Base-by-base conservation (phyloP, 805 yeast genomes). In the Ogataea paraovalis region DNA sequence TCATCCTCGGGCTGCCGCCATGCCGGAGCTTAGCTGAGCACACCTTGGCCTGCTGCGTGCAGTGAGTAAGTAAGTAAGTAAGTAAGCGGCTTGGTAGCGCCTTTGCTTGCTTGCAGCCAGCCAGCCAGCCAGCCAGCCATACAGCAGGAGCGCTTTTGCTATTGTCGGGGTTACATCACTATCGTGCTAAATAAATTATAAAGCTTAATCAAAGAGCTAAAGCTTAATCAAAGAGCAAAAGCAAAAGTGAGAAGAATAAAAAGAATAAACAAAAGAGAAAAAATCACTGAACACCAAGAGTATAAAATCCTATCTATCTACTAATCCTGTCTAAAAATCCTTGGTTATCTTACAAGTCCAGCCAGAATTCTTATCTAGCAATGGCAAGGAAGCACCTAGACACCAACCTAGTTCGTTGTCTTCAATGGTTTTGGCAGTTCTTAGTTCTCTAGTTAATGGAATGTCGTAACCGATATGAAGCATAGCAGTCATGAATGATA, bases 321-420 rank as follows among this genome's bases (percentile, higher is more conserved):
- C 20, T 3, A 9, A 2, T 21, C 20, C 14, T 37, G 20, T 14
- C 23, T 37, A 55, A n/a, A 50, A 51, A 8, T 58, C 67, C 50
- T 66, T 63, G 25, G 57, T 46, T 21, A 74, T 69, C 48, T 68
- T 72, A 68, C 97, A 89, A 44, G 72, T 75, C 96, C 96, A 88
- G 37, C 80, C 82, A 19, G 79, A 69, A 40, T 65, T 69, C 51
- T 75, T 73, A 52, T 87, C 94, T 56, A 94, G 74, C 57, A 94
- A 72, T 8, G 98, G 98, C 58, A 94, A 76, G 2, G 97, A 88
- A 1, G 98, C 99, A 58, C 99, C 99, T 47, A 94, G 74, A 73
- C 98, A 94, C 99, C 99, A 94, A 30, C 99, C 99, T 44, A 94
- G 76, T 71, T 94, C 99, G 60, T 88, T 90, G 62, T 82, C 81